Percentiles rank a stretch among this genome's conserved stretches.
Conservation (phyloP, 2,329 filamentous ascomycete species). For the Diaporthe amygdali region DNA sequence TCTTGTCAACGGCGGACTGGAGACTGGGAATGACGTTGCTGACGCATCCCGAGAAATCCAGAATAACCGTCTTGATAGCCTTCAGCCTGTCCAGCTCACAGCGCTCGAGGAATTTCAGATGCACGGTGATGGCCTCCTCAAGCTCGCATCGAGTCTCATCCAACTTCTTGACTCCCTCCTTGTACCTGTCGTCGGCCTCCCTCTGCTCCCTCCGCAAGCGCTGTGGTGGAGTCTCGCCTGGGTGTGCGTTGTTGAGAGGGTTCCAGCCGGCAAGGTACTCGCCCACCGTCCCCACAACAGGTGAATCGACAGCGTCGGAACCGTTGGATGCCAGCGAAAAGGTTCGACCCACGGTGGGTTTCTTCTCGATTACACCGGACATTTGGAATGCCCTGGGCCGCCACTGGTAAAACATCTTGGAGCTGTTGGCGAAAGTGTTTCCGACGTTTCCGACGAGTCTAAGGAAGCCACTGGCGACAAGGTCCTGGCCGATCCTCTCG, state of each 20-base stretch:
- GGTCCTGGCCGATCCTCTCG: slow-evolving; percentile 92
- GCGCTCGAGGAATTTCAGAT: slow-evolving; percentile 94
- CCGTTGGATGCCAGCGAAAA: slow-evolving; percentile 72
- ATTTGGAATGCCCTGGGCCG: slow-evolving; percentile 88
- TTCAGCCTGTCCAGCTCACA: slow-evolving; percentile 96
- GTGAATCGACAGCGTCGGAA: slow-evolving; percentile 69
- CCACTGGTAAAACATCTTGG: slow-evolving; percentile 98
- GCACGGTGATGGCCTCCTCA: slow-evolving; percentile 93
- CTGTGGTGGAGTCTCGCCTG: slow-evolving; percentile 91
- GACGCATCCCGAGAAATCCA: slow-evolving; percentile 96
- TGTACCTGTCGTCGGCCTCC: slow-evolving; percentile 94
- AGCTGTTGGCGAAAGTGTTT: slow-evolving; percentile 95
- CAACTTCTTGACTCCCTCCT: slow-evolving; percentile 81
- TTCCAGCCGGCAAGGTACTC: slow-evolving; percentile 95
- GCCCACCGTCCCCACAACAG: slow-evolving; percentile 79
- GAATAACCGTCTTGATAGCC: slow-evolving; percentile 96
- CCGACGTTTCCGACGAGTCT: slow-evolving; percentile 93
- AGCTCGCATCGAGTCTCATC: slow-evolving; percentile 91
- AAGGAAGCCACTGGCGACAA: slow-evolving; percentile 84
- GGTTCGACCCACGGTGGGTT: slow-evolving; percentile 72
- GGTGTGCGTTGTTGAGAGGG: slow-evolving; percentile 84
- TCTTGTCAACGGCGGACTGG: slow-evolving; percentile 95
- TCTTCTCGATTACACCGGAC: slow-evolving; percentile 88
- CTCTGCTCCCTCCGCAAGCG: slow-evolving; percentile 85
- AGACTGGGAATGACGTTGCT: slow-evolving; percentile 97